phyloP scores from a whole-genome alignment of 129 eudicot genomes.

The Centaurea solstitialis region DNA sequence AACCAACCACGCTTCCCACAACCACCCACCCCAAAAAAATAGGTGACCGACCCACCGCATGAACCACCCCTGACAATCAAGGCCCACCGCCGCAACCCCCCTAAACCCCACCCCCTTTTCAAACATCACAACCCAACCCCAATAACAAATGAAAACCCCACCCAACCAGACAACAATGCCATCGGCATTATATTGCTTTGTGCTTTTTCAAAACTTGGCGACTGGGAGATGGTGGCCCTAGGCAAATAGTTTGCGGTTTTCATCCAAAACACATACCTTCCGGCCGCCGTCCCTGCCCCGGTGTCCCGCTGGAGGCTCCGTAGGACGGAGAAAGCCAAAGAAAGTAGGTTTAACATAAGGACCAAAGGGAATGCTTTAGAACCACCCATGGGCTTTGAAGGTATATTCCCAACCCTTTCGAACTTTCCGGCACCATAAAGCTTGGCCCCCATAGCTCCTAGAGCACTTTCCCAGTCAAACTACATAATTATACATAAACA shows the following conservation, averaged over 20 bases:
- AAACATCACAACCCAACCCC: constrained; percentile 64
- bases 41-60: constrained; percentile 46
- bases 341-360: constrained; percentile 38
- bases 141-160: too few species aligned
- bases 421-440: too few species aligned
- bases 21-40: constrained; percentile 56
- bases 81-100: constrained; percentile 58
- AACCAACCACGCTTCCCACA: constrained; percentile 78
- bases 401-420: constrained; percentile 69
- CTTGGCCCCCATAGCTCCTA: too few species aligned
- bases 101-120: constrained; percentile 55
- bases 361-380: constrained; percentile 40
- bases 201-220: constrained; percentile 72
- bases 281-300: constrained; percentile 49
- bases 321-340: constrained; percentile 41
- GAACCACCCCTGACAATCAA: constrained; percentile 72
- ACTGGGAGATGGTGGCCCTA: constrained; percentile 57
- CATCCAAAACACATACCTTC: constrained; percentile 48
- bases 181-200: constrained; percentile 73
- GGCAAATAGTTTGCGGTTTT: constrained; percentile 71
- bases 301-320: constrained; percentile 45
- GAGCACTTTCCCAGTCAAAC: too few species aligned
- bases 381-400: constrained; percentile 71
- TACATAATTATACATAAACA: too few species aligned
- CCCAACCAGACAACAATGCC: constrained; percentile 45